A percentile compares a stretch with the other conserved stretches of the same genome.
These are phyloP conservation scores for Aechmea fasciata DNA, from an alignment of 176 grass and related monocot genomes.

Conservation along the genomic window DNA sequence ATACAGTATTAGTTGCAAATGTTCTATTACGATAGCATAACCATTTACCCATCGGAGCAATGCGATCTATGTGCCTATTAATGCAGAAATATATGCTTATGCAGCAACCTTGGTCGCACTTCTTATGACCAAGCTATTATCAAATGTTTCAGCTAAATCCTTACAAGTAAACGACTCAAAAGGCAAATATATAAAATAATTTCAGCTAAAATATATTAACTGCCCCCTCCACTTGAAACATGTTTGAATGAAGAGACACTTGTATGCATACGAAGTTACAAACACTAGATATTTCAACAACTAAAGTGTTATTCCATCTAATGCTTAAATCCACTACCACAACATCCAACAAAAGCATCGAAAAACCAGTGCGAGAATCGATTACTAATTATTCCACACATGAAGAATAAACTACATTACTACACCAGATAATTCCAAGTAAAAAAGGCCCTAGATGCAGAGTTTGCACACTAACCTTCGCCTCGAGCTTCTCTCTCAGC, in stretches of 20 bases:
- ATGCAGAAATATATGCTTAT: neutral
- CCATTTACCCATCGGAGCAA: neutral
- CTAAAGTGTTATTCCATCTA: neutral
- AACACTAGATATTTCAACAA: neutral
- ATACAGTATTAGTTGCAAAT: neutral
- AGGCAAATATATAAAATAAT: no score
- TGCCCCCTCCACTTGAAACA: no score
- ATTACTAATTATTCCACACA: neutral
- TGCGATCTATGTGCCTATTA: neutral
- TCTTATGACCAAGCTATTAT: no score
- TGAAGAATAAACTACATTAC: neutral
- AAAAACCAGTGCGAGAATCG: neutral
- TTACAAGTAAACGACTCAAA: no score
- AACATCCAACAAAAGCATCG: neutral
- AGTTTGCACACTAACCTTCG: conserved; percentile 40
- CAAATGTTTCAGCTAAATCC: no score
- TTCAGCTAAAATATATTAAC: no score
- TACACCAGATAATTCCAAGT: neutral
- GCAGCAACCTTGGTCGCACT: no score
- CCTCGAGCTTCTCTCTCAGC: conserved; percentile 35
- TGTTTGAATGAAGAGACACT: no score
- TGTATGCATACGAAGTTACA: neutral
- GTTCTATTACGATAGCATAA: neutral
- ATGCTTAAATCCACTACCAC: neutral
- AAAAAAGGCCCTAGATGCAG: conserved; percentile 1